Conservation (phyloP, 208 protist species). For the Angomonas deanei region DNA sequence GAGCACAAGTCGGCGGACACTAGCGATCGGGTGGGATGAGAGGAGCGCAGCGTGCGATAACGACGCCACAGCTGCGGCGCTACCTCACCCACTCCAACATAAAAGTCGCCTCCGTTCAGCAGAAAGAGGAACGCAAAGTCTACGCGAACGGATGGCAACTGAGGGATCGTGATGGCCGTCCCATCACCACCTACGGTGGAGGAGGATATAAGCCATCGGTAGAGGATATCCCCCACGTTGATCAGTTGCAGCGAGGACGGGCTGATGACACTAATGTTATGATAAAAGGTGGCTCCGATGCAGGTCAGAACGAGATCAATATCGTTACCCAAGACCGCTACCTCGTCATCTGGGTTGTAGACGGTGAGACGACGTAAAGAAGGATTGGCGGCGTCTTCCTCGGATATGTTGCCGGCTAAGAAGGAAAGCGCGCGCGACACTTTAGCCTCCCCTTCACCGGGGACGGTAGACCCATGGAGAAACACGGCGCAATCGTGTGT, state of each 20-base stretch:
- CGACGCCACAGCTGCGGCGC: slow-evolving; percentile 66
- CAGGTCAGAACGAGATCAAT: slow-evolving; percentile 84
- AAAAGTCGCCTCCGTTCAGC: slow-evolving; percentile 85
- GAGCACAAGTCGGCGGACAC: slow-evolving; percentile 35
- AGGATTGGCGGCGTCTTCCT: not conserved
- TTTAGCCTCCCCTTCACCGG: slow-evolving; percentile 82
- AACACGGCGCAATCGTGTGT: slow-evolving; percentile 48
- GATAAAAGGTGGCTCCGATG: slow-evolving; percentile 71
- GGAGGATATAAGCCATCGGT: slow-evolving; percentile 65
- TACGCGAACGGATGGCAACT: slow-evolving; percentile 70
- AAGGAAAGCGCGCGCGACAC: slow-evolving; percentile 72
- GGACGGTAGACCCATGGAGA: slow-evolving; percentile 70
- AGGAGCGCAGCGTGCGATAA: slow-evolving; percentile 62
- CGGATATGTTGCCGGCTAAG: slow-evolving; percentile 18
- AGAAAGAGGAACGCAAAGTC: slow-evolving; percentile 86
- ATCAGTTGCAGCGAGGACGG: slow-evolving; percentile 80
- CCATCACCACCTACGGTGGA: slow-evolving; percentile 27
- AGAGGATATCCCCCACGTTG: slow-evolving; percentile 63
- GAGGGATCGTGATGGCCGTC: slow-evolving; percentile 24
- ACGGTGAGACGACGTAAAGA: not conserved
- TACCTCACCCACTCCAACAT: slow-evolving; percentile 75
- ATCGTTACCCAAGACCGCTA: slow-evolving; percentile 78
- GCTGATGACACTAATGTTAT: slow-evolving; percentile 74
- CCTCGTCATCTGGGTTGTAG: slow-evolving; percentile 64
- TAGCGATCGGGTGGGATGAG: slow-evolving; percentile 42